Base-by-base conservation (phyloP, 179 eudicot species). In the Sideroxylon spinosum region DNA sequence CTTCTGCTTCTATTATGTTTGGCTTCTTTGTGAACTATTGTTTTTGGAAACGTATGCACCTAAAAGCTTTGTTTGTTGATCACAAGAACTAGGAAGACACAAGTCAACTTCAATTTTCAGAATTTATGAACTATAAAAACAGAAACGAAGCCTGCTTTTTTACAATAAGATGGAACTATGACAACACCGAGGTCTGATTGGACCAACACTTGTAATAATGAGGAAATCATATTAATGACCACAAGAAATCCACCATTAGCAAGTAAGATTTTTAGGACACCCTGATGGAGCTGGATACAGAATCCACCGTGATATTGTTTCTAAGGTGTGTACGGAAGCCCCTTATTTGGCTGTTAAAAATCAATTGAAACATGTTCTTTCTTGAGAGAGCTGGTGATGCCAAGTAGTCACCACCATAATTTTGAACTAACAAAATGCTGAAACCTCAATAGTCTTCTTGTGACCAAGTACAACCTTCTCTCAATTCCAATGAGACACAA, bases 141-240 rank as follows among this genome's bases (percentile, higher is more conserved):
- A 37, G 50, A 28, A 73, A 29, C 29, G 52, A 73, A 28, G 9
- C 26, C 65, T 73, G 9, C 25, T 1, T 56, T 56, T 29, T 26
- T 26, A 32, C 50, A 17, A 23, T 56, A 73, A 56, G 76, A 50
- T 71, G 23, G 46, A 26, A 71, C 37, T 17, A 25, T 10, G 7
- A 52, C 7, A 53, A 44, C 28, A 49, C 29, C 49, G 32, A 32
- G 16, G 65, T 32, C 76, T 73, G 65, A 57, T 25, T 17, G 19
- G 26, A 20, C 20, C 3, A 37, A 46, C 26, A 6, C 53, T 19
- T 57, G 25, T 74, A 37, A 25, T 28, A 67, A 60, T 0, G 56
- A 37, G 20, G 68, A 60, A 46, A 61, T 61, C 56, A 75, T 60
- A 26, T 28, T 56, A 56, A n/a, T n/a, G 55, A 72, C 37, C 62